phyloP scores from a whole-genome alignment of 2,329 filamentous ascomycete species.

The Cordyceps cicadae region DNA sequence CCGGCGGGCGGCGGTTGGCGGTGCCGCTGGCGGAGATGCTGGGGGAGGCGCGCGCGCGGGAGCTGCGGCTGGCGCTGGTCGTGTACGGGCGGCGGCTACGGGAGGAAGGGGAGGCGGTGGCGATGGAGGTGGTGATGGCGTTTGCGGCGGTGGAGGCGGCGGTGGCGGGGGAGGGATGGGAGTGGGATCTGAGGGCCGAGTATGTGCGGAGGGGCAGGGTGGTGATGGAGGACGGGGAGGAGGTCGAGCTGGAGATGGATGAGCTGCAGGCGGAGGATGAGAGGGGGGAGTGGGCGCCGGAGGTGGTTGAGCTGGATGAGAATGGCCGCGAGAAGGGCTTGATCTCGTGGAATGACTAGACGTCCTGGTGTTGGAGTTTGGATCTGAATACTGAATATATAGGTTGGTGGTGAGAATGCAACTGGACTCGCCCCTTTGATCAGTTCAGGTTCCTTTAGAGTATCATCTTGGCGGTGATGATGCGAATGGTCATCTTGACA shows the following conservation, averaged over 20 bases:
- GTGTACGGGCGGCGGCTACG: slow-evolving; percentile 45
- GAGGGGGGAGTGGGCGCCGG: slow-evolving; percentile 44
- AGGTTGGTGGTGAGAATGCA: too few species aligned
- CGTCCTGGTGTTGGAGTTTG: background rate
- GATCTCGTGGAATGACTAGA: slow-evolving; percentile 38
- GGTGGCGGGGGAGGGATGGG: slow-evolving; percentile 33
- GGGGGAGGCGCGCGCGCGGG: slow-evolving; percentile 21
- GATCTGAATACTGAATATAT: background rate
- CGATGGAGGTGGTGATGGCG: slow-evolving; percentile 22
- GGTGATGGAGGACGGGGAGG: slow-evolving; percentile 45
- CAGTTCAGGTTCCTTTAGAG: too few species aligned
- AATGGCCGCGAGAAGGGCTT: slow-evolving; percentile 42
- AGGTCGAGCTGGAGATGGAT: slow-evolving; percentile 37
- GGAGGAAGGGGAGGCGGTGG: slow-evolving; percentile 35
- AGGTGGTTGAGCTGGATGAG: slow-evolving; percentile 45
- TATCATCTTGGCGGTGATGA: too few species aligned
- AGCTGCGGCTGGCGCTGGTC: slow-evolving; percentile 40
- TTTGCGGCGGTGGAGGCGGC: slow-evolving; percentile 32
- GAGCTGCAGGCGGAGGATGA: slow-evolving; percentile 48
- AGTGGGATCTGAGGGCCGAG: slow-evolving; percentile 47
- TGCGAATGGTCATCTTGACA: too few species aligned
- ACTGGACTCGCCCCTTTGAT: too few species aligned
- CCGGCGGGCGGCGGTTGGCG: slow-evolving; percentile 39
- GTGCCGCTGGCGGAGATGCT: slow-evolving; percentile 34
- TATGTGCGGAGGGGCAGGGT: slow-evolving; percentile 40